A percentile compares a stretch with the other conserved stretches of the same genome.
phyloP scores from a whole-genome alignment of 768 basidiomycete genomes.

The Tricholoma saponaceum region DNA sequence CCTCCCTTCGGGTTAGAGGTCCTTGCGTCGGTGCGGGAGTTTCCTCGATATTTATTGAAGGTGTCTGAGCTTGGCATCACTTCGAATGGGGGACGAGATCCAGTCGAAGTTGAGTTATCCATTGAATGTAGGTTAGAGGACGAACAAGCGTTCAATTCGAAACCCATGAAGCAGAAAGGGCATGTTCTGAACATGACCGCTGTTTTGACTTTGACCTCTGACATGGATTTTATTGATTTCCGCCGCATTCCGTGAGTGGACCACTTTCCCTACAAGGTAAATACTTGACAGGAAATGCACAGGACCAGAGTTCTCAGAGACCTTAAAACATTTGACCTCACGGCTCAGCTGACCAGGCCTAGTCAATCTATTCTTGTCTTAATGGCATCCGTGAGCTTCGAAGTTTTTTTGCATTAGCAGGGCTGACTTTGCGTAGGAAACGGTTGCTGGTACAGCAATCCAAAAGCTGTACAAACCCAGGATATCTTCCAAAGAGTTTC shows the following conservation, averaged over 20 bases:
- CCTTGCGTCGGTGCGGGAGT: conserved; percentile 51
- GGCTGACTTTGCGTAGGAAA: conserved; percentile 49
- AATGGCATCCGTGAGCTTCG: conserved; percentile 54
- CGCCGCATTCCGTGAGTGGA: conserved; percentile 67
- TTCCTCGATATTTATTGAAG: conserved; percentile 61
- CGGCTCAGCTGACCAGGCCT: conserved; percentile 61
- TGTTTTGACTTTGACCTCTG: conserved; percentile 73
- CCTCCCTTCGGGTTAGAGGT: conserved; percentile 73
- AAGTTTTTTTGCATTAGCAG: not conserved
- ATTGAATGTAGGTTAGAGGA: conserved; percentile 54
- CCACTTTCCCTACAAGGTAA: not conserved
- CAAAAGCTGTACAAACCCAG: conserved; percentile 53
- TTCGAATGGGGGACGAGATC: conserved; percentile 41
- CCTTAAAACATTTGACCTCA: conserved; percentile 56
- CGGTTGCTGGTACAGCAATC: conserved; percentile 61
- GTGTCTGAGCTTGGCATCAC: conserved; percentile 44
- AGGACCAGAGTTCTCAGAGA: conserved; percentile 69
- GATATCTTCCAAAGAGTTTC: conserved; percentile 52
- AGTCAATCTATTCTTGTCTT: conserved; percentile 65
- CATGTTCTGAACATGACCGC: conserved; percentile 57
- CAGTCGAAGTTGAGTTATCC: conserved; percentile 53
- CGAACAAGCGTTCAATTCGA: conserved; percentile 21
- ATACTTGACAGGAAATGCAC: conserved; percentile 1
- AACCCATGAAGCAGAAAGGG: conserved; percentile 41
- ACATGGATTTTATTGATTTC: conserved; percentile 72